Evolutionary conservation across 129 eudicot species (phyloP), one percentile per base, ranked within the genome.

Genomic region (Apium graveolens): DNA sequence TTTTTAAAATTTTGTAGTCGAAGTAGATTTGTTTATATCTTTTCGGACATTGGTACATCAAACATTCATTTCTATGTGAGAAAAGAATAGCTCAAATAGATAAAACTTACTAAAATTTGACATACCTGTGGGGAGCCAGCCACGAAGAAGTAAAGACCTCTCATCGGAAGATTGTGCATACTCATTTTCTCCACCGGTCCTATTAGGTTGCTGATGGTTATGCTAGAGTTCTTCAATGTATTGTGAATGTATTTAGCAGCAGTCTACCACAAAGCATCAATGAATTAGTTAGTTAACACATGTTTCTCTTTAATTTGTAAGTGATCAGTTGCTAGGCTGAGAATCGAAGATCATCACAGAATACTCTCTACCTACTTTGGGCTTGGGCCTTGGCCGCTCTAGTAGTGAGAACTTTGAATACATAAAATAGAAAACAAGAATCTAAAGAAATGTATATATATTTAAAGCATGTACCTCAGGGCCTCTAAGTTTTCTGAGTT

Each of bases 141-240:
- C 31, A 38, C 75, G 49, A 38, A 71, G 29, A 71, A 71, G 75
- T 37, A 71, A 24, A 71, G 31, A 39, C 75, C 75, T 71, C 6
- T 24, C 0, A 71, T 38, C 16, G 75, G 75, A 17, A 20, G 75
- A 39, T 71, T 21, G 24, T 42, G 18, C 8, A 38, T 2, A 17
- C 75, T 38, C 75, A 39, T 39, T 24, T 71, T 38, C 43, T 90
- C 45, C 87, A 91, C 48, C 13, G 75, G 75, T 71, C 75, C 75
- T 9, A 71, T 38, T 21, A 71, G 12, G 43, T 71, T 71, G 75
- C 31, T 71, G 49, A 71, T 71, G 46, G 29, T 38, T 38, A 71
- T 39, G 49, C 75, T 71, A 5, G 75, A 71, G 43, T 71, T 71
- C 75, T 4, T 71, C 29, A 71, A 37, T 20, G 75, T 71, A 31